These are phyloP conservation scores for Anisogramma anomala DNA, from an alignment of 2,329 filamentous ascomycete species.

Conservation along the genomic window DNA sequence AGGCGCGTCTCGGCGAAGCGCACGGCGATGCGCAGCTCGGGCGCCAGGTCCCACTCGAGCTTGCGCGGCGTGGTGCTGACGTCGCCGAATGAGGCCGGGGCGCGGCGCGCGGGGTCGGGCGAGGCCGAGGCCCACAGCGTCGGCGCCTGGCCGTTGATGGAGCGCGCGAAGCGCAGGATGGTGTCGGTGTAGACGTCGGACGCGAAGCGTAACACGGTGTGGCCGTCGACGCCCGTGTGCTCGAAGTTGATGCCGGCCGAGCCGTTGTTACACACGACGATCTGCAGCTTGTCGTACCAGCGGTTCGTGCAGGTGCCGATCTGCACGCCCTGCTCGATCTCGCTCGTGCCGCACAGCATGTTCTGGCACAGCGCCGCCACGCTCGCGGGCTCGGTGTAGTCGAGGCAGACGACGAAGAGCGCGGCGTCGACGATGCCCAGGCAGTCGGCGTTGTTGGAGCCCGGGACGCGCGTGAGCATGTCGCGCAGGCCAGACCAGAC, in stretches of 20 bases:
- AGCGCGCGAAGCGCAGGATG: slow-evolving; percentile 85
- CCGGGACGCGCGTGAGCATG: slow-evolving; percentile 71
- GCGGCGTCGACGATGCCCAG: slow-evolving; percentile 92
- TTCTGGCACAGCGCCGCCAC: slow-evolving; percentile 87
- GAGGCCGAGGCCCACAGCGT: slow-evolving; percentile 84
- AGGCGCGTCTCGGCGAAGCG: slow-evolving; percentile 92
- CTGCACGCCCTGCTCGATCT: slow-evolving; percentile 85
- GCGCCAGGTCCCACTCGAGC: slow-evolving; percentile 93
- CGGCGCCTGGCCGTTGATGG: slow-evolving; percentile 88
- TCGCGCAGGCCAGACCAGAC: slow-evolving; percentile 89
- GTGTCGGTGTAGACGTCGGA: slow-evolving; percentile 97
- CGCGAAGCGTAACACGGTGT: slow-evolving; percentile 91
- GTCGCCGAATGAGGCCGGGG: slow-evolving; percentile 83
- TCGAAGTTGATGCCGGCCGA: slow-evolving; percentile 99
- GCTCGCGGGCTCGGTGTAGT: slow-evolving; percentile 76
- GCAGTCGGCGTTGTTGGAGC: slow-evolving; percentile 91
- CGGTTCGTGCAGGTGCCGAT: slow-evolving; percentile 95
- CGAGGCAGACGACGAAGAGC: slow-evolving; percentile 81
- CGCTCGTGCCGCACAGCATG: slow-evolving; percentile 93
- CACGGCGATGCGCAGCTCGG: slow-evolving; percentile 79
- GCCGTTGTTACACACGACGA: slow-evolving; percentile 98
- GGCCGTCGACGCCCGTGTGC: slow-evolving; percentile 93
- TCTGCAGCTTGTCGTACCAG: slow-evolving; percentile 98
- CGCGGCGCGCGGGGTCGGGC: slow-evolving; percentile 84
- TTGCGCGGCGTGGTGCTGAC: slow-evolving; percentile 92